Base-by-base conservation (phyloP, 2,329 filamentous ascomycete species). In the Aspergillus transmontanensis region DNA sequence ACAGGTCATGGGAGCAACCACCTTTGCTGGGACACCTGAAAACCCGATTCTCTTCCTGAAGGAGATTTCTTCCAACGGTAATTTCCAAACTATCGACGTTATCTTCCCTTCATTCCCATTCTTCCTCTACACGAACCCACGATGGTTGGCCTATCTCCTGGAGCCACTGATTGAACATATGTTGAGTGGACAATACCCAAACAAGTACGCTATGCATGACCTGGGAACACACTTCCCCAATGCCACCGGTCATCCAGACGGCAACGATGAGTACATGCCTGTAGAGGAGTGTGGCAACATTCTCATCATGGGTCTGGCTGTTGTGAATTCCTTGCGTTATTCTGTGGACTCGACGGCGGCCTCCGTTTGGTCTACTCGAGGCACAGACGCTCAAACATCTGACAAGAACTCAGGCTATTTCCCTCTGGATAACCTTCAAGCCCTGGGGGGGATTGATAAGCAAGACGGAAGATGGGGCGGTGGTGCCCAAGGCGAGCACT, bases 21-120 rank as follows among this genome's bases (percentile, higher is more conserved):
- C 89, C 66, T 91, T 93, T 72, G 86, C 90, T 7, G 87, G 90
- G 50, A 90, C 91, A 23, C 85, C 86, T 4, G 86, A 92, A 4
- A 83, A 87, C 65, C 90, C 90, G 0, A 84, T 94, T 48, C 76
- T 95, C 26, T 95, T 95, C 78, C 79, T 94, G 64, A 95, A 95
- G 74, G 92, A 95, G 75, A 94, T 95, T 61, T 93, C 90, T 1
- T 93, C 90, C 2, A 91, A 94, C 70, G 92, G 92, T 4, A 94
- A 96, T 71, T 89, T 89, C 76, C 92, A 95, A 74, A 95, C 92
- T 0, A 90, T 95, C 12, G 91, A 94, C 79, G 91, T 96, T 61
- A 94, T 96, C 70, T 95, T 93, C 80, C 92, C 92, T 0, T 86
- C 91, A 0, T 94, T 93, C 77, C 91, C 92, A 0, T 95, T 94